Evolutionary conservation across 768 basidiomycete genomes (phyloP).

Genomic region (Tephrocybe rancida): DNA sequence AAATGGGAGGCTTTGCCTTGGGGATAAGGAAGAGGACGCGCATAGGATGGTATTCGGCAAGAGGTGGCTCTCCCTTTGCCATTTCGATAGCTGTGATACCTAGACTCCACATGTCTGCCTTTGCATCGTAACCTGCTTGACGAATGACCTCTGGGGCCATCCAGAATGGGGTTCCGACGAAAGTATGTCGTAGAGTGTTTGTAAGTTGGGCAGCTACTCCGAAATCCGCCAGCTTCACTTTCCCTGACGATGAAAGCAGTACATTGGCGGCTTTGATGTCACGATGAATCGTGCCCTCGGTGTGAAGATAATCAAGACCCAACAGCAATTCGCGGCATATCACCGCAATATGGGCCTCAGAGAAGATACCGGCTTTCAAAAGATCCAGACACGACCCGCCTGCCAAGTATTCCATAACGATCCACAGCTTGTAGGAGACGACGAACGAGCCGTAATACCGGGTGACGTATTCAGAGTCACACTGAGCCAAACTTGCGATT

Average conservation of each 20-base stretch:
- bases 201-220: conserved; percentile 98
- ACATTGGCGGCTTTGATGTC: conserved; percentile 99
- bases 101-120: conserved; percentile 97
- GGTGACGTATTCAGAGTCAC: conserved; percentile 96
- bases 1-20: conserved; percentile 88
- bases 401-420: conserved; percentile 98
- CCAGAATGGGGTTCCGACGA: conserved; percentile 97
- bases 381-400: conserved; percentile 99
- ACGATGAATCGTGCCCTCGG: conserved; percentile 94
- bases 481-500: conserved; percentile 93
- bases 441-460: conserved; percentile 97
- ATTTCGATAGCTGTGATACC: conserved; percentile 99
- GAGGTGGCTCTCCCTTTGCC: conserved; percentile 95
- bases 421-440: conserved; percentile 97
- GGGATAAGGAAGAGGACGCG: conserved; percentile 97
- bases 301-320: conserved; percentile 96
- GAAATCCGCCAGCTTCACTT: conserved; percentile 97
- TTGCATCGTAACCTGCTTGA: conserved; percentile 93
- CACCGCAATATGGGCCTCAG: conserved; percentile 93
- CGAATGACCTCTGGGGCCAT: conserved; percentile 99
- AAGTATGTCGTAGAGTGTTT: conserved; percentile 92
- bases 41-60: conserved; percentile 99
- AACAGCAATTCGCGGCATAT: conserved; percentile 91
- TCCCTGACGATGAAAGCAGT: conserved; percentile 85
- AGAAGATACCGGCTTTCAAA: conserved; percentile 88